Conservation (phyloP, 768 basidiomycete genomes). For the Leccinum subgranulosum region DNA sequence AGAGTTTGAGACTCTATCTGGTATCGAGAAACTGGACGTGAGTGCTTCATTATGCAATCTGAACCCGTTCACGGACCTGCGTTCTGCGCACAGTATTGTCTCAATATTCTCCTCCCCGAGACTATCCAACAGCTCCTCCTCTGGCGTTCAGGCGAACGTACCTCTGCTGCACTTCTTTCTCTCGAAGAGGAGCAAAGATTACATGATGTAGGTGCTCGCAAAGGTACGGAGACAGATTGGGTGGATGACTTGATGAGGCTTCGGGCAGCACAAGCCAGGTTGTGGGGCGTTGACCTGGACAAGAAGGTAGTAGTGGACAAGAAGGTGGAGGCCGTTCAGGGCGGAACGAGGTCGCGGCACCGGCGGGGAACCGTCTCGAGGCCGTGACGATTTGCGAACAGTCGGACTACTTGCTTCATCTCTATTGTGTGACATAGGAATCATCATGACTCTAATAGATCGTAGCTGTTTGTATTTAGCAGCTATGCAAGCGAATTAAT, state of each 20-base stretch:
- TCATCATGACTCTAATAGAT: not conserved
- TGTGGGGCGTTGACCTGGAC: constrained; percentile 33
- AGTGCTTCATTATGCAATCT: constrained; percentile 12
- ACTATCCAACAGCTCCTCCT: constrained; percentile 69
- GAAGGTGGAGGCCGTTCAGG: constrained; percentile 14
- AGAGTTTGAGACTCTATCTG: constrained; percentile 43
- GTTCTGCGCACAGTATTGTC: constrained; percentile 52
- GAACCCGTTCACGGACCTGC: not conserved
- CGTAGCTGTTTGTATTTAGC: not conserved
- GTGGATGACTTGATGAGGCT: constrained; percentile 56
- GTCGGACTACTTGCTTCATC: constrained; percentile 11
- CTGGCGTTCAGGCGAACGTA: constrained; percentile 65
- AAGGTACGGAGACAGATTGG: constrained; percentile 62
- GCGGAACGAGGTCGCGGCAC: constrained; percentile 32
- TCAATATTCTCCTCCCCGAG: constrained; percentile 69
- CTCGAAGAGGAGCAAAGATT: constrained; percentile 53
- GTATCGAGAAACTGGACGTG: constrained; percentile 52
- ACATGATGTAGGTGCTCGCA: constrained; percentile 44
- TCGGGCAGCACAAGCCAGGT: constrained; percentile 36
- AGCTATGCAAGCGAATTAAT: not conserved
- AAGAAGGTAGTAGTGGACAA: constrained; percentile 19
- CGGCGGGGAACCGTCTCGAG: constrained; percentile 21
- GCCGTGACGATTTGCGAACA: constrained; percentile 4
- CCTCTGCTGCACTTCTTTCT: constrained; percentile 45
- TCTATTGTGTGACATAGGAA: not conserved